A percentile compares a stretch with the other conserved stretches of the same genome.
Evolutionary conservation across 805 yeast species (phyloP).

Genomic region (Lipomyces yamanashiensis): DNA sequence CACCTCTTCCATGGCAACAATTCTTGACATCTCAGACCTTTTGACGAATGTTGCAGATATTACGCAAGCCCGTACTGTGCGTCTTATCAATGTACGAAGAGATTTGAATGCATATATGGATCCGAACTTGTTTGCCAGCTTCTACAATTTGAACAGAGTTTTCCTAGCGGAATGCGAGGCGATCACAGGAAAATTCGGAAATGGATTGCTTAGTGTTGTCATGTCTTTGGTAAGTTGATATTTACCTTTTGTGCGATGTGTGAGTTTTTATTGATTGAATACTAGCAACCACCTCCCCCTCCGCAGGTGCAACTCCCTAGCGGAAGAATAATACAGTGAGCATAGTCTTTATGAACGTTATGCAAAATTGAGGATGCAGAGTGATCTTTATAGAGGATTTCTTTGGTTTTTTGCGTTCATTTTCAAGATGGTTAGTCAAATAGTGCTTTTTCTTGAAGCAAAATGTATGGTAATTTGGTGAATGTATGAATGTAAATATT

Average conservation of each 20-base stretch:
- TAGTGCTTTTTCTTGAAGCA: too few relatives aligned
- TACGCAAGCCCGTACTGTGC: constrained; percentile 76
- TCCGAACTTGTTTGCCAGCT: constrained; percentile 64
- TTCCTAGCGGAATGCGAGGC: constrained; percentile 84
- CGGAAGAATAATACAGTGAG: neutral
- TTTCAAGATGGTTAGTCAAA: too few relatives aligned
- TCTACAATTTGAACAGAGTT: constrained; percentile 67
- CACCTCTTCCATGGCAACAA: constrained; percentile 54
- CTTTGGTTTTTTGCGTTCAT: too few relatives aligned
- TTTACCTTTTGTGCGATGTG: neutral
- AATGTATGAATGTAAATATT: too few relatives aligned
- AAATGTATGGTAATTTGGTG: too few relatives aligned
- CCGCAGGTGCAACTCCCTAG: constrained; percentile 8
- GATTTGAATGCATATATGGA: constrained; percentile 66
- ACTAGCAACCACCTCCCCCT: constrained; percentile 16
- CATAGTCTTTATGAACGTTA: too few relatives aligned
- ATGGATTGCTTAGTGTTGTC: constrained; percentile 69
- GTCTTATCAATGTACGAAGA: constrained; percentile 75
- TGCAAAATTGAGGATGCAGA: too few relatives aligned
- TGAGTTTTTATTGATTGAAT: neutral
- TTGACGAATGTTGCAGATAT: constrained; percentile 60
- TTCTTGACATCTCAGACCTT: constrained; percentile 48
- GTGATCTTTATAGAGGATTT: too few relatives aligned
- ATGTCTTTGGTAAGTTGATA: constrained; percentile 20
- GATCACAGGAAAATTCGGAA: constrained; percentile 67